A percentile compares a stretch with the other conserved stretches of the same genome.
These are phyloP conservation scores for Aspergillus sp. DNA, from an alignment of 2,329 filamentous ascomycete genomes.

Conservation along the genomic window DNA sequence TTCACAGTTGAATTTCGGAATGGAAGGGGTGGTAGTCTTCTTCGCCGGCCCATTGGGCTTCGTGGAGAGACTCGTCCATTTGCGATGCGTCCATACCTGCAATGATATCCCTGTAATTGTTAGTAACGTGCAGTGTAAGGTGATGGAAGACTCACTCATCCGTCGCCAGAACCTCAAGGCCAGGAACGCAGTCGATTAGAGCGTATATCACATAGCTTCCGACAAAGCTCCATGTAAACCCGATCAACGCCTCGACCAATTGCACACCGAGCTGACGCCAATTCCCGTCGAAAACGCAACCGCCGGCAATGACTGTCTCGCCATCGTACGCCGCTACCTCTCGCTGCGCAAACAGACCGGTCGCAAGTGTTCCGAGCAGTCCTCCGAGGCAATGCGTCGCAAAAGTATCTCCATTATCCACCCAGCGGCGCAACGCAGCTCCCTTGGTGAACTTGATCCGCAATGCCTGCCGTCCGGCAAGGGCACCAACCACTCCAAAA, in stretches of 20 bases:
- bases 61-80: conserved; percentile 54
- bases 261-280: conserved; percentile 54
- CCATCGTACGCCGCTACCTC: conserved; percentile 57
- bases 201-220: conserved; percentile 56
- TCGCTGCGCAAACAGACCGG: conserved; percentile 56
- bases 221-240: conserved; percentile 57
- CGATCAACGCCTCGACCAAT: conserved; percentile 56
- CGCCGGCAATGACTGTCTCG: conserved; percentile 53
- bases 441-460: conserved; percentile 58
- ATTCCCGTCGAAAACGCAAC: conserved; percentile 60
- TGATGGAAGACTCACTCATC: conserved; percentile 52
- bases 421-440: conserved; percentile 55
- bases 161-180: conserved; percentile 56
- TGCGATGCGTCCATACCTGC: conserved; percentile 56
- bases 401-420: conserved; percentile 61
- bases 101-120: conserved; percentile 43
- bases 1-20: conserved; percentile 17
- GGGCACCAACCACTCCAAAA: conserved; percentile 54
- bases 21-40: conserved; percentile 32
- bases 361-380: conserved; percentile 55
- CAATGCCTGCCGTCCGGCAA: conserved; percentile 56
- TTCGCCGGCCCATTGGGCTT: conserved; percentile 40
- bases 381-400: conserved; percentile 60
- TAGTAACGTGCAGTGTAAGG: not conserved
- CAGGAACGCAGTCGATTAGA: conserved; percentile 57